Conservation (phyloP, 306 rosid species). For the Potentilla sterilis region DNA sequence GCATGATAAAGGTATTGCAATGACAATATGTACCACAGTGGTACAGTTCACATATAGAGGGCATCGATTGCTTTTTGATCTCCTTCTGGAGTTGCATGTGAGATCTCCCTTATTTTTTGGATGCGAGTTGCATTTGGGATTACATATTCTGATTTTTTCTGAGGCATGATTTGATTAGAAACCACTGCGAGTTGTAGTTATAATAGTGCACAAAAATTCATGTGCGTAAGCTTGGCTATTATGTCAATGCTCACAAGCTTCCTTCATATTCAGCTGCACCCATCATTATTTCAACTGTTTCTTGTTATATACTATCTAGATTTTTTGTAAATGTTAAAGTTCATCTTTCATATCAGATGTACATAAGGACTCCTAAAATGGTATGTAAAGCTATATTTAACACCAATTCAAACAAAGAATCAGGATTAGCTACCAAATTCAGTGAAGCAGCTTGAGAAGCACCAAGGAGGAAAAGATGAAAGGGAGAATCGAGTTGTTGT, state of each 20-base stretch:
- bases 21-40: background rate
- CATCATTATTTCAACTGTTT: background rate
- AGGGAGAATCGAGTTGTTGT: conserved; percentile 33
- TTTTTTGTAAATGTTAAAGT: background rate
- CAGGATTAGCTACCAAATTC: background rate
- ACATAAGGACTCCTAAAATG: background rate
- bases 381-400: background rate
- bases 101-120: too few relatives aligned
- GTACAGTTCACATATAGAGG: too few relatives aligned
- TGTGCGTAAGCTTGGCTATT: too few relatives aligned
- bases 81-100: too few relatives aligned
- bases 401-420: background rate
- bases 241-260: background rate
- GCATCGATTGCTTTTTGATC: too few relatives aligned
- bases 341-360: background rate
- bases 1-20: background rate
- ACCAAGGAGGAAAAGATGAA: conserved; percentile 29
- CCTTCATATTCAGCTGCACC: background rate
- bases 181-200: background rate
- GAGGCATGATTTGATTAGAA: background rate
- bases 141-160: too few relatives aligned
- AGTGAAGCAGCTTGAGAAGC: conserved; percentile 14
- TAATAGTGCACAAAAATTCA: background rate
- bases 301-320: background rate
- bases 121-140: too few relatives aligned